Base-by-base conservation (phyloP, 345 rosid genomes). In the Erodium maritimum region DNA sequence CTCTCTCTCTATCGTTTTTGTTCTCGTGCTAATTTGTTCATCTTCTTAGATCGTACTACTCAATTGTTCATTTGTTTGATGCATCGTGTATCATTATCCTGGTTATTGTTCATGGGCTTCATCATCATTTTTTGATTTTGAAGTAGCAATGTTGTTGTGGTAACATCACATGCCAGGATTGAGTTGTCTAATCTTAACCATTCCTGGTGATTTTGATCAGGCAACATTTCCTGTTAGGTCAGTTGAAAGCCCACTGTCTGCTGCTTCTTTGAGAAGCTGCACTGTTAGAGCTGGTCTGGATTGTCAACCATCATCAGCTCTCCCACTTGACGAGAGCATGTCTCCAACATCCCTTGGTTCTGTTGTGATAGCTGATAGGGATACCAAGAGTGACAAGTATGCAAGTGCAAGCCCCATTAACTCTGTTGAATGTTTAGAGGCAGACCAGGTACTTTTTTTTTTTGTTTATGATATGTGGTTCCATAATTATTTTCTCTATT, bases 301-400 rank as follows among this genome's bases (percentile, higher is more conserved):
- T 4, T 66, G 75, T 71, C 85, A 77, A 73, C 77, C 81, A 18
- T 55, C 90, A 2, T 55, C 90, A 2, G 73, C 67, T 55, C 73
- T 84, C 54, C 73, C 96, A 72, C 75, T 84, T 29, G 93, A 80
- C 22, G 97, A 79, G 61, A 91, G 85, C 60, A 73, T 88, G 70
- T 88, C 95, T 3, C 95, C 96, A 0, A 83, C 79, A 1, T 88
- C 98, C 50, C 82, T 88, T 63, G 95, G 86, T 75, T 91, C 96
- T 5, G 93, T 81, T 67, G 96, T 88, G 45, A 82, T 84, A 51
- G 80, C 87, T 11, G 93, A 82, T 76, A 69, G 75, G 74, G 90
- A 84, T 69, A n/a, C 78, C 0, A 77, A 79, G 69, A 75, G 65
- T 62, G 84, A 77, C 57, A 83, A 85, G 60, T 83, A 75, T 57